Conservation (phyloP, 345 rosid species). For the Erucastrum elatum region DNA sequence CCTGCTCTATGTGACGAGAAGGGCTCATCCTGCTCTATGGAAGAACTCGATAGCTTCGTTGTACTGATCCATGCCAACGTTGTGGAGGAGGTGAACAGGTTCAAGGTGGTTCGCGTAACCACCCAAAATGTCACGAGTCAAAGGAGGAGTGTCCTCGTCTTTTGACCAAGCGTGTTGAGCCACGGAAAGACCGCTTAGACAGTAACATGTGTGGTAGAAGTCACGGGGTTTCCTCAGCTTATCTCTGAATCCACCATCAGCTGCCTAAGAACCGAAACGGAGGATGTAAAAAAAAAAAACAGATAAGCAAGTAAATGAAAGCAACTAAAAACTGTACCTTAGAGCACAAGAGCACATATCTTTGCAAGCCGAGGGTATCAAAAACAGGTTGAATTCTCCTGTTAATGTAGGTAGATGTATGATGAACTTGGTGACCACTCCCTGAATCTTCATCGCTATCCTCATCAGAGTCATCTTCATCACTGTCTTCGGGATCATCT, state of each 20-base stretch:
- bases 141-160: constrained; percentile 57
- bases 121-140: constrained; percentile 62
- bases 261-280: constrained; percentile 44
- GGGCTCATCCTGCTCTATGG: constrained; percentile 5
- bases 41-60: constrained; percentile 71
- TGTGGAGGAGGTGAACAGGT: constrained; percentile 75
- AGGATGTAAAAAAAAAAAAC: not conserved
- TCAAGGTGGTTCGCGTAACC: constrained; percentile 73
- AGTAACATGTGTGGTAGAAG: constrained; percentile 92
- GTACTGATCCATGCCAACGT: constrained; percentile 63
- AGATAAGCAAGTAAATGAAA: not conserved
- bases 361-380: constrained; percentile 78
- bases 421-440: constrained; percentile 29
- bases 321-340: constrained; percentile 52
- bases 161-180: constrained; percentile 66
- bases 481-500: constrained; percentile 25
- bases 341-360: constrained; percentile 75
- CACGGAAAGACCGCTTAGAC: constrained; percentile 80
- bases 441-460: constrained; percentile 27
- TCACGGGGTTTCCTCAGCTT: constrained; percentile 78
- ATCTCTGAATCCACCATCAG: constrained; percentile 81
- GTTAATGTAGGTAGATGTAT: constrained; percentile 33
- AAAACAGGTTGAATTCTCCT: constrained; percentile 55
- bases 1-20: not conserved
- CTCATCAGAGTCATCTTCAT: constrained; percentile 33